Conservation (phyloP, 164 flowering plant species). For the Amborella trichopoda region DNA sequence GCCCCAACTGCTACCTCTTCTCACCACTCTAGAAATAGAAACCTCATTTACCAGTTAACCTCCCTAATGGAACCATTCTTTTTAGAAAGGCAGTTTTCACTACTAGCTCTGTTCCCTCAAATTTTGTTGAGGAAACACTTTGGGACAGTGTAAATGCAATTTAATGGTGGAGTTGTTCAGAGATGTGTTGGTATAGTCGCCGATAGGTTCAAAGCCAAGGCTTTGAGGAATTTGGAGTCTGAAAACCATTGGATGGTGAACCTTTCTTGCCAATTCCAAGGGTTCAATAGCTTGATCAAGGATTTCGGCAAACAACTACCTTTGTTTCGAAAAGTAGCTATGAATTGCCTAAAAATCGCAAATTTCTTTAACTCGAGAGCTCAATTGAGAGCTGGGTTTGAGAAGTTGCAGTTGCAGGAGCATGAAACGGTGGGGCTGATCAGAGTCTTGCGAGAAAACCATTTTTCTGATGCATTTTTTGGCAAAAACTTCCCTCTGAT, state of each 20-base stretch:
- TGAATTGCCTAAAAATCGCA: conserved; percentile 53
- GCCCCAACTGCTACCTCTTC: too few species aligned
- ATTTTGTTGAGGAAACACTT: conserved; percentile 76
- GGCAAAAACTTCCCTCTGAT: conserved; percentile 19
- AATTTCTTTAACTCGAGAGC: conserved; percentile 48
- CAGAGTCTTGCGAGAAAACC: conserved; percentile 43
- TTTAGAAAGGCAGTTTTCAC: conserved; percentile 66
- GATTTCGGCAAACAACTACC: conserved; percentile 66
- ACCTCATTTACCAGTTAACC: too few species aligned
- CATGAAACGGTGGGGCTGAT: conserved; percentile 41
- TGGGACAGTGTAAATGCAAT: conserved; percentile 58
- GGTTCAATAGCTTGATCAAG: conserved; percentile 56
- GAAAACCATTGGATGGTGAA: conserved; percentile 92
- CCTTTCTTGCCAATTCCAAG: conserved; percentile 74
- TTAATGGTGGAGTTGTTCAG: conserved; percentile 37
- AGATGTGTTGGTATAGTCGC: conserved; percentile 82
- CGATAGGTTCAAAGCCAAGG: conserved; percentile 63
- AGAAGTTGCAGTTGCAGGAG: conserved; percentile 67
- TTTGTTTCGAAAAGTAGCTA: conserved; percentile 38
- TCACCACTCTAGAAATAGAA: too few species aligned
- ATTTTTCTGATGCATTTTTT: too few species aligned
- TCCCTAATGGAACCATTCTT: conserved; percentile 88
- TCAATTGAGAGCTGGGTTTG: conserved; percentile 42
- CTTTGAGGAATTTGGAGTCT: conserved; percentile 66
- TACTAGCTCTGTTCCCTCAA: conserved; percentile 43